Conservation (phyloP, 495 filamentous ascomycete species). For the Podospora didyma region DNA sequence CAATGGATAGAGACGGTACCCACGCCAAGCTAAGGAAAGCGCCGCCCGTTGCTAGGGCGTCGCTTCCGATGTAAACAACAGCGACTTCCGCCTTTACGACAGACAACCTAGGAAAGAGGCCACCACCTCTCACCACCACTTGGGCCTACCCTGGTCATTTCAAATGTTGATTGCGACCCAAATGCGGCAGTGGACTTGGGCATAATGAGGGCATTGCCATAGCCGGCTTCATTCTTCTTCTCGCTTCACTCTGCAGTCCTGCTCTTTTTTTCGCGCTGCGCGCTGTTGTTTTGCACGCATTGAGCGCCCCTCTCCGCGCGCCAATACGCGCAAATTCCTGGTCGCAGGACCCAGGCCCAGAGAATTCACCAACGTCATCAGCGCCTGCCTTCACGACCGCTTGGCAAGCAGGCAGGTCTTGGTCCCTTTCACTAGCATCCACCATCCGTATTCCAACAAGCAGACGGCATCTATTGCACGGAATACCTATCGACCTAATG, state of each 20-base stretch:
- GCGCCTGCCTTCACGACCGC: too few relatives aligned
- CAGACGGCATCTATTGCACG: not conserved
- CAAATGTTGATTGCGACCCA: not conserved
- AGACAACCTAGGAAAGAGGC: not conserved
- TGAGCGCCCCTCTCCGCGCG: not conserved
- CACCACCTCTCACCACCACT: not conserved
- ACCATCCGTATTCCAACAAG: too few relatives aligned
- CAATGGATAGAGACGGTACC: too few relatives aligned
- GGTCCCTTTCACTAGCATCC: too few relatives aligned
- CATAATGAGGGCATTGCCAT: conserved; percentile 9
- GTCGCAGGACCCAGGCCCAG: too few relatives aligned
- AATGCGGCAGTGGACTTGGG: conserved; percentile 3
- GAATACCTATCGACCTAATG: conserved; percentile 15
- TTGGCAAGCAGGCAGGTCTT: not conserved
- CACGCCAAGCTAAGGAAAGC: too few relatives aligned
- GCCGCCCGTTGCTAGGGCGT: conserved; percentile 11
- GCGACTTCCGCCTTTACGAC: not conserved
- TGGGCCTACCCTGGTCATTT: conserved; percentile 5
- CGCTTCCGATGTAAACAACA: conserved; percentile 13
- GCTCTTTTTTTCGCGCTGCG: conserved; percentile 8
- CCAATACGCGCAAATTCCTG: conserved; percentile 5
- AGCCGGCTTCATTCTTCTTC: not conserved
- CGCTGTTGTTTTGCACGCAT: not conserved
- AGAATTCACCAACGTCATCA: too few relatives aligned
- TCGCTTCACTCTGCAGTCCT: not conserved